Percentiles rank a stretch among this genome's conserved stretches.
These are phyloP conservation scores for Corchorus olitorius DNA, from an alignment of 345 rosid species.

Conservation along the genomic window DNA sequence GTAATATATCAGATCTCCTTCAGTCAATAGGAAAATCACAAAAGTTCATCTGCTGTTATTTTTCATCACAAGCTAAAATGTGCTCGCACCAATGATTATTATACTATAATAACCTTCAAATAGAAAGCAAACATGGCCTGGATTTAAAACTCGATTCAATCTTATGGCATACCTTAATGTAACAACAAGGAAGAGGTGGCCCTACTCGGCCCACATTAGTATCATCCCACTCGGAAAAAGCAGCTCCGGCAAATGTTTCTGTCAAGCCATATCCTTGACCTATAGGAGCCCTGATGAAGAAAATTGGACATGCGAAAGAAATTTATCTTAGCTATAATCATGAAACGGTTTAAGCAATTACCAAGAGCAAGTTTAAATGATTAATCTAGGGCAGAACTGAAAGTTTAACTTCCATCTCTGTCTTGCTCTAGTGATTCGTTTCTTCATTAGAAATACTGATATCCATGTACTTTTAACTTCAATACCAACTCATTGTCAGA, in stretches of 20 bases:
- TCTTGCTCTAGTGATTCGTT: not conserved
- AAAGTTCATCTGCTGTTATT: not conserved
- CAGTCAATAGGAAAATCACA: not conserved
- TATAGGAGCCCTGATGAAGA: constrained; percentile 61
- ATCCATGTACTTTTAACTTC: not conserved
- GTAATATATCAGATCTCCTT: not conserved
- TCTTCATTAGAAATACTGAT: not conserved
- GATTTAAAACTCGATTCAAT: constrained; percentile 8
- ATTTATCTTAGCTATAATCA: not conserved
- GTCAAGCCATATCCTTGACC: constrained; percentile 97
- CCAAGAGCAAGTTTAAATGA: not conserved
- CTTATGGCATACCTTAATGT: constrained; percentile 61
- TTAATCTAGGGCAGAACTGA: not conserved
- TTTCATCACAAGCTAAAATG: not conserved
- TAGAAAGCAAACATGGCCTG: not conserved
- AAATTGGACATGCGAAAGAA: constrained; percentile 17
- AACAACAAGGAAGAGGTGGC: constrained; percentile 83
- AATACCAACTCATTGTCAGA: not conserved
- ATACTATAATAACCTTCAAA: not conserved
- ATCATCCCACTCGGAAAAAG: constrained; percentile 84
- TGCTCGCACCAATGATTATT: not conserved
- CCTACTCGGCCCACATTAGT: constrained; percentile 81
- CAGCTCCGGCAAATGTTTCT: constrained; percentile 89
- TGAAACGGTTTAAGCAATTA: not conserved
- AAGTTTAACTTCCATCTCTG: not conserved